Conservation (phyloP, 1,284 basidiomycete species). For the Puccinia polysora region DNA sequence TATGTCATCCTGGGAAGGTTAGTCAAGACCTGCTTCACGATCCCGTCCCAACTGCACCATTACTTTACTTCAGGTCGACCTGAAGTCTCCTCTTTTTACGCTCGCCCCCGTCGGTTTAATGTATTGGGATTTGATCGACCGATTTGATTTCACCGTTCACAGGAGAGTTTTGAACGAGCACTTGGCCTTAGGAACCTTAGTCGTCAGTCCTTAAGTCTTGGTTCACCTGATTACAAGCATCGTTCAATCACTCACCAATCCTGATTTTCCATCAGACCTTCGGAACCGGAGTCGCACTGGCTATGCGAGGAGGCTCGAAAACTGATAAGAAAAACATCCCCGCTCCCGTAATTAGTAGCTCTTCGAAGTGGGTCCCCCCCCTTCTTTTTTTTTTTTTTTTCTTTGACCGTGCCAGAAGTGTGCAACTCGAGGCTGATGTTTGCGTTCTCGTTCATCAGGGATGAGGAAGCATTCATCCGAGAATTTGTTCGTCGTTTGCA, state of each 20-base stretch:
- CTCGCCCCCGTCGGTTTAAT: background rate
- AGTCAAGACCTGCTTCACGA: background rate
- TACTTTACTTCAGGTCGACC: background rate
- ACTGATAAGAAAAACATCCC: slow-evolving; percentile 6
- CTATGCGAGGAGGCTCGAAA: slow-evolving; percentile 26
- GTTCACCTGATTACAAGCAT: background rate
- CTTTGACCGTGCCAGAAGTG: background rate
- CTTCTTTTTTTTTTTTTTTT: background rate
- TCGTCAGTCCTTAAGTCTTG: background rate
- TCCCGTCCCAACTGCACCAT: background rate
- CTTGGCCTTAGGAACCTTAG: slow-evolving; percentile 19
- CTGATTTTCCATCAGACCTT: background rate
- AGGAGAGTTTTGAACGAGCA: slow-evolving; percentile 22
- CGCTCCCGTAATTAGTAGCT: slow-evolving; percentile 12
- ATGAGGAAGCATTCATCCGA: slow-evolving; percentile 18
- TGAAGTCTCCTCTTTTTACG: background rate
- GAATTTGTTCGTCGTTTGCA: slow-evolving; percentile 27
- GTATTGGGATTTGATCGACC: background rate
- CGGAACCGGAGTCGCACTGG: slow-evolving; percentile 25
- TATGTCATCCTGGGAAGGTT: slow-evolving; percentile 22
- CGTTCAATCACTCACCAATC: background rate
- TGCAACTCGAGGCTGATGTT: background rate
- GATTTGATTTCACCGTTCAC: background rate
- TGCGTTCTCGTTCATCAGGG: background rate
- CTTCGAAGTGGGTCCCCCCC: slow-evolving; percentile 12